Percentiles rank a stretch among this genome's conserved stretches.
Evolutionary conservation across 192 early-diverging fungal species (phyloP).

Genomic region (Pilobolus umbonatus): DNA sequence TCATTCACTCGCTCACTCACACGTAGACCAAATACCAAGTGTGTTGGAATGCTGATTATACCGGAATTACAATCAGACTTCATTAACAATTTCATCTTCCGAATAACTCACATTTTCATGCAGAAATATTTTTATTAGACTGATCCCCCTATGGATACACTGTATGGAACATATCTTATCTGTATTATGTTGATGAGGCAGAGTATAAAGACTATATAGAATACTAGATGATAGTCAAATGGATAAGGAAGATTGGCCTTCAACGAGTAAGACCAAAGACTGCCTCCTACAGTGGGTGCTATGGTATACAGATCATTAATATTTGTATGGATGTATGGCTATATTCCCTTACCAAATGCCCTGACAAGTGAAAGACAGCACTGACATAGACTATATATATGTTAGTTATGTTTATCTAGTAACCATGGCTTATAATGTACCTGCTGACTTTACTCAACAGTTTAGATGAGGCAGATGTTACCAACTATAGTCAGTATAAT

Average conservation of each 20-base stretch:
- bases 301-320: constrained; percentile 26
- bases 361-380: constrained; percentile 42
- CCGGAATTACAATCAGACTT: no score
- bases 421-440: neutral
- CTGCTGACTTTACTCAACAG: constrained; percentile 55
- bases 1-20: no score
- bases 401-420: neutral
- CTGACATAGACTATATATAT: constrained; percentile 38
- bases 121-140: neutral
- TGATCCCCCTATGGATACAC: constrained; percentile 1
- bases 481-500: constrained; percentile 33
- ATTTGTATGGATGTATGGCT: neutral
- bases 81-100: no score
- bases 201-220: constrained; percentile 41
- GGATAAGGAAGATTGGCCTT: constrained; percentile 41
- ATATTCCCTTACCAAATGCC: constrained; percentile 20
- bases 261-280: constrained; percentile 52
- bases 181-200: constrained; percentile 35
- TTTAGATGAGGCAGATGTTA: constrained; percentile 45
- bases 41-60: no score
- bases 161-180: constrained; percentile 30
- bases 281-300: constrained; percentile 52
- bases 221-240: constrained; percentile 53
- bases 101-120: no score
- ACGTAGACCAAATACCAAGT: no score